phyloP scores from a whole-genome alignment of 495 filamentous ascomycete genomes.

The Parachaetomium inaequale region DNA sequence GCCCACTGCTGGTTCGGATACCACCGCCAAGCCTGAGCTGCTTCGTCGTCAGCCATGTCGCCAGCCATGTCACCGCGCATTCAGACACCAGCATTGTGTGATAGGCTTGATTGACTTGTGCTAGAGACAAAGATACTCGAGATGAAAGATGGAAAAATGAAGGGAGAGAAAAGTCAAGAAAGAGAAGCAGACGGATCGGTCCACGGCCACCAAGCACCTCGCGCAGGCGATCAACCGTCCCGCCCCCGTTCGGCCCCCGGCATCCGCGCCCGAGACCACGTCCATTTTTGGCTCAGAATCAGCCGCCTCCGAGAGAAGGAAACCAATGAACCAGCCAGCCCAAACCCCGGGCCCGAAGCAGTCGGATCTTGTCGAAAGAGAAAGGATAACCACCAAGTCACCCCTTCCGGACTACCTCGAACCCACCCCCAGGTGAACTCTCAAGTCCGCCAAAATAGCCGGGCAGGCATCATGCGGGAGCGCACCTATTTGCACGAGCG shows the following conservation, averaged over 20 bases:
- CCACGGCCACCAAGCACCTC: not conserved
- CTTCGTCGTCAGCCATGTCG: not conserved
- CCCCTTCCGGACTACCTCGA: not conserved
- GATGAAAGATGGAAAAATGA: conserved; percentile 11
- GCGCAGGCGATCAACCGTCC: conserved; percentile 19
- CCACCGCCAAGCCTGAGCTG: not conserved
- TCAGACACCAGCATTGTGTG: conserved; percentile 1
- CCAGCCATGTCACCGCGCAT: not conserved
- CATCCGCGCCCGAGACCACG: conserved; percentile 8
- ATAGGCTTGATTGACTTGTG: conserved; percentile 37
- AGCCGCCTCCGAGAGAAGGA: conserved; percentile 16
- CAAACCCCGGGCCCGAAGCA: conserved; percentile 6
- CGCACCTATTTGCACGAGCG: conserved; percentile 37
- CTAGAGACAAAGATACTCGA: conserved; percentile 19
- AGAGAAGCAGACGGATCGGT: conserved; percentile 1
- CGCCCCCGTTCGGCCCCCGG: not conserved
- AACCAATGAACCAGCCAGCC: conserved; percentile 8
- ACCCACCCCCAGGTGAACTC: not conserved
- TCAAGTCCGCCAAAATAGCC: not conserved
- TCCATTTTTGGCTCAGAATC: conserved; percentile 17
- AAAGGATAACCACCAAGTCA: not conserved
- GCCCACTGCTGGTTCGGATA: not conserved
- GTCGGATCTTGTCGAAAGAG: not conserved
- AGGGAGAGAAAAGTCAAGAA: conserved; percentile 6
- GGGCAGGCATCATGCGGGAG: conserved; percentile 1